These are phyloP conservation scores for Fraxinus sp. DNA, from an alignment of 305 asterid species.

Conservation along the genomic window DNA sequence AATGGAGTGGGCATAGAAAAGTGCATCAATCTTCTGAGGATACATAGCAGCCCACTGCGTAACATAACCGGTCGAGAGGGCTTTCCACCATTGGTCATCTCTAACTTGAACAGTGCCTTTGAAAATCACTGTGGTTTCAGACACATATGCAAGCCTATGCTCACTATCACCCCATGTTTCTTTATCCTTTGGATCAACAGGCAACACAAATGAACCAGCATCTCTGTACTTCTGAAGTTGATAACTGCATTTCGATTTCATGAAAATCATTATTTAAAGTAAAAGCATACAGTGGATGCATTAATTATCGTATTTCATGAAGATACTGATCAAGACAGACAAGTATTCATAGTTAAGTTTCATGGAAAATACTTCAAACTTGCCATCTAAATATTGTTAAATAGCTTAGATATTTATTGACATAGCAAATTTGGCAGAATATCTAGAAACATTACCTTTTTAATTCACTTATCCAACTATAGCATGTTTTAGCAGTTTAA, in stretches of 20 bases:
- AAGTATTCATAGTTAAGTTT: background rate
- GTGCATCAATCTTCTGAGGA: constrained; percentile 82
- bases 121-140: constrained; percentile 92
- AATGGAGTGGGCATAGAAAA: constrained; percentile 81
- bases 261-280: background rate
- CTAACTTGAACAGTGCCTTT: constrained; percentile 79
- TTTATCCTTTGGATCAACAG: constrained; percentile 75
- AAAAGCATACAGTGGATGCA: background rate
- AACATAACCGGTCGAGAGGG: constrained; percentile 76
- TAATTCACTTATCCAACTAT: background rate
- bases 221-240: constrained; percentile 93
- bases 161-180: constrained; percentile 99
- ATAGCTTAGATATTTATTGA: background rate
- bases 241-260: constrained; percentile 48
- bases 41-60: constrained; percentile 95
- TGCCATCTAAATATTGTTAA: background rate
- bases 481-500: background rate
- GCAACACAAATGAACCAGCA: constrained; percentile 81
- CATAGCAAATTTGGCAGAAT: background rate
- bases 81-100: constrained; percentile 97
- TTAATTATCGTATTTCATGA: background rate
- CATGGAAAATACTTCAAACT: background rate
- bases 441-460: background rate
- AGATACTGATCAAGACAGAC: background rate
- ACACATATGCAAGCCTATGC: constrained; percentile 81